Evolutionary conservation across 306 rosid genomes (phyloP).

Genomic region (Neltuma alba): DNA sequence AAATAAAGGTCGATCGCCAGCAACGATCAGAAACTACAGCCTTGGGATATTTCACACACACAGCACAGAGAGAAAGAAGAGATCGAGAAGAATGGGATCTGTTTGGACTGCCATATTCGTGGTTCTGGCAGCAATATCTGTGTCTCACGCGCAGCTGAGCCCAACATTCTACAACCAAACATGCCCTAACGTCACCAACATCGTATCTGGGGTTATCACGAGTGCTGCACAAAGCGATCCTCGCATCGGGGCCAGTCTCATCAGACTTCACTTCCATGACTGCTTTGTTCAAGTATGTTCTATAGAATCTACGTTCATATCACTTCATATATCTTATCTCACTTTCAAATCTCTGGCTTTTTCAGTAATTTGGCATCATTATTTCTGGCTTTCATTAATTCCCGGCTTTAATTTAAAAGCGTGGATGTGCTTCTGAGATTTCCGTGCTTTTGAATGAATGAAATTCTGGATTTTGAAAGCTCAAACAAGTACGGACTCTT

Average conservation of each 20-base stretch:
- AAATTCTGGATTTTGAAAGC: neutral
- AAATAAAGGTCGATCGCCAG: neutral
- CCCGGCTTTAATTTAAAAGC: neutral
- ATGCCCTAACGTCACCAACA: slow-evolving; percentile 28
- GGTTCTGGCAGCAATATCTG: slow-evolving; percentile 3
- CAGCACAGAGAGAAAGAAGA: neutral
- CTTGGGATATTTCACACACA: neutral
- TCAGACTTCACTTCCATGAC: too few species aligned
- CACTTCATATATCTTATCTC: neutral
- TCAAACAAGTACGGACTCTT: neutral
- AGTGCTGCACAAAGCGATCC: slow-evolving; percentile 28
- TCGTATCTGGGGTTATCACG: slow-evolving; percentile 8
- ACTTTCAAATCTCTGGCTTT: neutral
- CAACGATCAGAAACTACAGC: neutral
- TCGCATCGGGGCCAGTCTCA: slow-evolving; percentile 35
- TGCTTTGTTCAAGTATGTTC: neutral
- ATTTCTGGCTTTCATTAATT: neutral
- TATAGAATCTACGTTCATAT: neutral
- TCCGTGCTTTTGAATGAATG: neutral
- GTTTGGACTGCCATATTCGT: neutral
- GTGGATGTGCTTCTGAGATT: neutral
- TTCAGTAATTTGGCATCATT: neutral
- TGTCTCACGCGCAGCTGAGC: slow-evolving; percentile 11
- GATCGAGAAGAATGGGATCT: neutral
- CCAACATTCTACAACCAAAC: slow-evolving; percentile 33